A percentile compares a stretch with the other conserved stretches of the same genome.
These are phyloP conservation scores for Chlorociboria aeruginascens DNA, from an alignment of 495 filamentous ascomycete genomes.

Conservation along the genomic window DNA sequence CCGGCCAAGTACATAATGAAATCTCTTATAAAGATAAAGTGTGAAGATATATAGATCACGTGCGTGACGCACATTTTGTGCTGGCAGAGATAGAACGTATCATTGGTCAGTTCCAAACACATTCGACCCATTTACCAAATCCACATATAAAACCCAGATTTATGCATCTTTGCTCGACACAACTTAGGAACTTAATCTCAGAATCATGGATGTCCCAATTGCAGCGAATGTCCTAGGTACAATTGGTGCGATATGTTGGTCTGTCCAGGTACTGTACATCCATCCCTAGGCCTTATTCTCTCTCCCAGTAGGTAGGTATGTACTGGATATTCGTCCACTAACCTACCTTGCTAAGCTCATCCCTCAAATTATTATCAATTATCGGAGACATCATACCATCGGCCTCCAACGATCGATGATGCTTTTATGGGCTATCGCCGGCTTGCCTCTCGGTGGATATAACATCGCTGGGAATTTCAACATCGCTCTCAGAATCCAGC, in stretches of 20 bases:
- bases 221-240: conserved; percentile 47
- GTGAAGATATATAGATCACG: too few species aligned
- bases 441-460: conserved; percentile 52
- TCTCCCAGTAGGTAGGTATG: conserved; percentile 1
- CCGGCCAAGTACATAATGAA: too few species aligned
- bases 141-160: too few species aligned
- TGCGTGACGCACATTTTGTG: too few species aligned
- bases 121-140: too few species aligned
- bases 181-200: background rate
- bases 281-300: background rate
- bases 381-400: conserved; percentile 43
- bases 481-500: conserved; percentile 45
- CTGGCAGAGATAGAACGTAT: too few species aligned
- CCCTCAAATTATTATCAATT: conserved; percentile 54
- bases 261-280: conserved; percentile 1
- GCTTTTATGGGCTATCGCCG: conserved; percentile 53
- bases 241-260: conserved; percentile 36
- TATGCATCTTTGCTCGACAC: too few species aligned
- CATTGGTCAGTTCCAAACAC: too few species aligned
- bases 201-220: conserved; percentile 36
- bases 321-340: background rate
- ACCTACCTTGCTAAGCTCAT: conserved; percentile 33
- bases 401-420: conserved; percentile 54
- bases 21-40: too few species aligned
- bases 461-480: conserved; percentile 52